phyloP scores from a whole-genome alignment of 257 asterid species.

The Solanum gandarillasii region DNA sequence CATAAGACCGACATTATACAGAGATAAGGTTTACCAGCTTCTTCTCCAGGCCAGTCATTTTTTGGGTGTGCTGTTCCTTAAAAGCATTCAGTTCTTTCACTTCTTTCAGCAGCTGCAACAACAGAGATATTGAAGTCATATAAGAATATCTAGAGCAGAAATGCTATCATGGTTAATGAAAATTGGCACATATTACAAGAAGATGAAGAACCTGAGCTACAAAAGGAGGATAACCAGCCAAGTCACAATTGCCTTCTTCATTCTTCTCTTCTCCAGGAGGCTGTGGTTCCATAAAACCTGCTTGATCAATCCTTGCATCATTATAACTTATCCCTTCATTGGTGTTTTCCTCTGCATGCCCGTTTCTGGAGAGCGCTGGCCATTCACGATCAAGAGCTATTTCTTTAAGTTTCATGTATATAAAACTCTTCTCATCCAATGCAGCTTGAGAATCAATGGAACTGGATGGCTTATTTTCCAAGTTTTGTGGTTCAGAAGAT shows the following conservation, averaged over 20 bases:
- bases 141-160: neutral
- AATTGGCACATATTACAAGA: neutral
- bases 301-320: conserved; percentile 13
- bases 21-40: conserved; percentile 47
- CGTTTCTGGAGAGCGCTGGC: conserved; percentile 8
- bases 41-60: conserved; percentile 31
- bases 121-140: neutral
- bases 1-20: neutral
- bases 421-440: conserved; percentile 27
- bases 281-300: conserved; percentile 16
- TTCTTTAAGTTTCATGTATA: conserved; percentile 47
- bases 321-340: conserved; percentile 11
- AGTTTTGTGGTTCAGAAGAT: conserved; percentile 16
- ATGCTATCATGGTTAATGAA: neutral
- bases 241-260: conserved; percentile 20
- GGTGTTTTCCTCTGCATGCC: conserved; percentile 14
- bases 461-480: conserved; percentile 12
- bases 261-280: conserved; percentile 12
- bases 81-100: conserved; percentile 41
- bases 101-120: conserved; percentile 37
- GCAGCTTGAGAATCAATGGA: conserved; percentile 16
- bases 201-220: conserved; percentile 39
- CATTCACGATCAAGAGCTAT: conserved; percentile 16
- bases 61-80: conserved; percentile 36
- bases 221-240: conserved; percentile 23